These are phyloP conservation scores for Chaetomiaceae sp. DNA, from an alignment of 2,329 filamentous ascomycete species.

Conservation along the genomic window DNA sequence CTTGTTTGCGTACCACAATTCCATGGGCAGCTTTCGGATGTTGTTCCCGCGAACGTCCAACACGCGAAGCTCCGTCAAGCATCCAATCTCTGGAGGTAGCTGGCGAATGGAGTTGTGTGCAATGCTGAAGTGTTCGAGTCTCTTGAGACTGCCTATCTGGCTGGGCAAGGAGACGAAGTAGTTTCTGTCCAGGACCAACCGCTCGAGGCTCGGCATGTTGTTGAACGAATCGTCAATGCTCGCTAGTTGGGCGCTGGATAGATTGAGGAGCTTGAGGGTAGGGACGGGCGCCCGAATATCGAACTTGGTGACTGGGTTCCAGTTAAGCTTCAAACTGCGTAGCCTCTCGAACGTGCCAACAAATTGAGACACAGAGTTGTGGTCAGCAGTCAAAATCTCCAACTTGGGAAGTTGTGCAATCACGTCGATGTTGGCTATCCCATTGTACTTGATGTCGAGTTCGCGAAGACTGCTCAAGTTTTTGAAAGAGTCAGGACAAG, in stretches of 20 bases:
- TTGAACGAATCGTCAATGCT: conserved; percentile 85
- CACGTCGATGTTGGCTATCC: conserved; percentile 79
- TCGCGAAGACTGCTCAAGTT: conserved; percentile 76
- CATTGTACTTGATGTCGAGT: conserved; percentile 91
- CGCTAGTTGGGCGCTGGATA: conserved; percentile 85
- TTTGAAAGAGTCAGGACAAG: conserved; percentile 66
- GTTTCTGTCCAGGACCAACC: conserved; percentile 86
- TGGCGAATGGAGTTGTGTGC: conserved; percentile 84
- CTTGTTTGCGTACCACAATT: conserved; percentile 92
- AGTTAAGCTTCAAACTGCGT: conserved; percentile 80
- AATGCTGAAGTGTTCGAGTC: conserved; percentile 86
- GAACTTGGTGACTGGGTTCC: conserved; percentile 92
- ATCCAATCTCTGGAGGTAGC: conserved; percentile 81
- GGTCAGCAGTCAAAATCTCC: conserved; percentile 82
- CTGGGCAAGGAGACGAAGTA: conserved; percentile 87
- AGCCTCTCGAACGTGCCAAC: conserved; percentile 82
- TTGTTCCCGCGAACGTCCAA: conserved; percentile 93
- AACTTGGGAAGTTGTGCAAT: conserved; percentile 78
- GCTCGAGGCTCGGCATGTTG: conserved; percentile 79
- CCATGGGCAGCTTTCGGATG: conserved; percentile 76
- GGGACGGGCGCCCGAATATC: conserved; percentile 71
- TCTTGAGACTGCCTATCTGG: conserved; percentile 76
- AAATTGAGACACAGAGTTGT: conserved; percentile 89
- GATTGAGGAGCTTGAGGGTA: conserved; percentile 77
- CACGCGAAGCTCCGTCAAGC: conserved; percentile 73